Percentiles rank a stretch among this genome's conserved stretches.
Evolutionary conservation across 2,329 filamentous ascomycete species (phyloP).

Genomic region (Fusarium metavorans): DNA sequence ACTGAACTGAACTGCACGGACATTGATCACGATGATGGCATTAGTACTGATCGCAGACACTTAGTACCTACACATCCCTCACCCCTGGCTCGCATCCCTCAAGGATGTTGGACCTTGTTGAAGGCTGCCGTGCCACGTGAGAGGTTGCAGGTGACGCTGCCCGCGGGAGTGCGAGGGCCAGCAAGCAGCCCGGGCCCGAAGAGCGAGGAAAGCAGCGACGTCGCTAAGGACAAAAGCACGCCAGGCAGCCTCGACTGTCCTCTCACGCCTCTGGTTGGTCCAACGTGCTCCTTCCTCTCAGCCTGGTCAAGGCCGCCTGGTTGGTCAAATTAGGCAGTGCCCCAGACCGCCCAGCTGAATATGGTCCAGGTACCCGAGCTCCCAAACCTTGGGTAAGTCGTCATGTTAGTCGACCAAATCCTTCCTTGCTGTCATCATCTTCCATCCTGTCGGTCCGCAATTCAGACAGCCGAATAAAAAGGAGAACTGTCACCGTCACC

Average conservation of each 20-base stretch:
- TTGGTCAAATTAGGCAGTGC: slow-evolving; percentile 18
- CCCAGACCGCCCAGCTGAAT: slow-evolving; percentile 4
- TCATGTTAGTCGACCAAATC: slow-evolving; percentile 11
- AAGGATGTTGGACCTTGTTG: slow-evolving; percentile 3
- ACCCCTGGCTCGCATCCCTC: not conserved
- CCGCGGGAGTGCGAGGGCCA: not conserved
- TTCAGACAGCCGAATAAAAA: not conserved
- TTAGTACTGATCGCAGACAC: slow-evolving; percentile 18
- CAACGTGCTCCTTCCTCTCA: not conserved
- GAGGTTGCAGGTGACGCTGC: slow-evolving; percentile 31
- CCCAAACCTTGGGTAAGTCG: slow-evolving; percentile 6
- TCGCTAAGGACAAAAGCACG: slow-evolving; percentile 8
- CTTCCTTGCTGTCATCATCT: not conserved
- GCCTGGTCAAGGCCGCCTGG: not conserved
- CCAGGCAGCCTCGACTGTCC: slow-evolving; percentile 10
- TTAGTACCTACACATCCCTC: slow-evolving; percentile 3
- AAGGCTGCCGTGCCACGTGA: slow-evolving; percentile 30
- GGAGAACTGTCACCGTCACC: not conserved
- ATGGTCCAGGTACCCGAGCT: slow-evolving; percentile 5
- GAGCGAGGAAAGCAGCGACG: not conserved
- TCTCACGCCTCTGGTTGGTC: slow-evolving; percentile 2
- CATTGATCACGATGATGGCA: slow-evolving; percentile 35
- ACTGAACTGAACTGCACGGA: slow-evolving; percentile 18
- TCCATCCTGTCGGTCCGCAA: not conserved
- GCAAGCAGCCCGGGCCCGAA: not conserved